Evolutionary conservation across 139 green algal genomes (phyloP).

Genomic region (Desmodesmus armatus): DNA sequence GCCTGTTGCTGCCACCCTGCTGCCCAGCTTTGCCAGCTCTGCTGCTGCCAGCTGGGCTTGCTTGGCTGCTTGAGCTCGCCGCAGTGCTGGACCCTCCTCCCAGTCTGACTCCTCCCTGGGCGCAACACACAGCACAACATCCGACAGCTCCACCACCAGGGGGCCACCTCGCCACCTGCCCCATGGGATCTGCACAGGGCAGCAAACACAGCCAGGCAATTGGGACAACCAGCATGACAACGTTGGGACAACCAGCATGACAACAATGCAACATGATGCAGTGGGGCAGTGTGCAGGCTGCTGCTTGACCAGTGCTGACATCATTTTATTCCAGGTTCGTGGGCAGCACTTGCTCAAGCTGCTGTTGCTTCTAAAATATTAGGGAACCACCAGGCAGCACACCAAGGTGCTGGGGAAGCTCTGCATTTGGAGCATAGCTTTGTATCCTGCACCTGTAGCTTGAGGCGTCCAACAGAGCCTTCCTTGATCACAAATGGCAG

Average conservation of each 20-base stretch:
- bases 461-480: conserved; percentile 62
- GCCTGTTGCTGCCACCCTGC: conserved; percentile 44
- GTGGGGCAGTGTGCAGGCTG: not conserved
- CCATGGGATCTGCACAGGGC: conserved; percentile 68
- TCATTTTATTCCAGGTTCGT: too few relatives aligned
- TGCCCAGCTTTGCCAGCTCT: conserved; percentile 73
- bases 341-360: too few relatives aligned
- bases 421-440: too few relatives aligned
- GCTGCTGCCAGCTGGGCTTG: conserved; percentile 79
- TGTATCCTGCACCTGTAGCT: conserved; percentile 65
- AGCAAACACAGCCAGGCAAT: too few relatives aligned
- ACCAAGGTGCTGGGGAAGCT: too few relatives aligned
- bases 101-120: conserved; percentile 62
- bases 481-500: conserved; percentile 67
- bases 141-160: conserved; percentile 66
- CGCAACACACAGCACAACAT: conserved; percentile 57
- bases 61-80: conserved; percentile 74
- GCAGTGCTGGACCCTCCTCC: conserved; percentile 62
- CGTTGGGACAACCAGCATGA: too few relatives aligned
- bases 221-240: too few relatives aligned
- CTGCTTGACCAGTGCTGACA: too few relatives aligned
- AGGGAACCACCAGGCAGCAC: too few relatives aligned
- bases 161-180: conserved; percentile 59
- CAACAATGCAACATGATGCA: not conserved
- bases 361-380: too few relatives aligned